Conservation (phyloP, 306 rosid genomes). For the Sindora glabra region DNA sequence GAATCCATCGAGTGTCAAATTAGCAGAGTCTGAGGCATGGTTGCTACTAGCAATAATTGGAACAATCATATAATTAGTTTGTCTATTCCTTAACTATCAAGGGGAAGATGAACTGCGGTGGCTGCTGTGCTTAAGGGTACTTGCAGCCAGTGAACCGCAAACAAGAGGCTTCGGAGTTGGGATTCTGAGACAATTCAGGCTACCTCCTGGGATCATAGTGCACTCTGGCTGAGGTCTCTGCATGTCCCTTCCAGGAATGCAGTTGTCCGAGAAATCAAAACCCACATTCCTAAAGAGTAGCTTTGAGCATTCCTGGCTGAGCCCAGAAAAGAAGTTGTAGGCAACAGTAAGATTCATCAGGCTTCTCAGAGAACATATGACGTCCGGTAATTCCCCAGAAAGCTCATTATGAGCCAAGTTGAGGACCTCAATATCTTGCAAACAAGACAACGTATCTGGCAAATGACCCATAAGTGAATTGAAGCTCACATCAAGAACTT, state of each 20-base stretch:
- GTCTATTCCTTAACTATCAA: slow-evolving; percentile 31
- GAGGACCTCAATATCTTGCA: slow-evolving; percentile 68
- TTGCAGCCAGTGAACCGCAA: slow-evolving; percentile 43
- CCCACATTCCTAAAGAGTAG: slow-evolving; percentile 58
- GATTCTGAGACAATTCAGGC: slow-evolving; percentile 71
- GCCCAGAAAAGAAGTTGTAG: slow-evolving; percentile 93
- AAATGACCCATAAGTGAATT: slow-evolving; percentile 81
- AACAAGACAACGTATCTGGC: slow-evolving; percentile 84
- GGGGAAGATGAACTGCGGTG: slow-evolving; percentile 35
- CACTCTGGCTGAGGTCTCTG: slow-evolving; percentile 92
- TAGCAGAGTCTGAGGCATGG: slow-evolving; percentile 17
- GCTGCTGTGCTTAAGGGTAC: no score
- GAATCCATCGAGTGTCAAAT: slow-evolving; percentile 32
- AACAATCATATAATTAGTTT: no score
- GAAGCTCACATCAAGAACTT: slow-evolving; percentile 82
- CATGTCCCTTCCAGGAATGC: slow-evolving; percentile 75
- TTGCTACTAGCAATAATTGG: slow-evolving; percentile 33
- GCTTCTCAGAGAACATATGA: slow-evolving; percentile 60
- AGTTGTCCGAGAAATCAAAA: slow-evolving; percentile 76
- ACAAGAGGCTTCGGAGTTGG: slow-evolving; percentile 67
- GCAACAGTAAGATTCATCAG: slow-evolving; percentile 75
- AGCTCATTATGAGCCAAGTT: slow-evolving; percentile 81
- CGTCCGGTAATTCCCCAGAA: slow-evolving; percentile 80
- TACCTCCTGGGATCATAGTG: slow-evolving; percentile 70
- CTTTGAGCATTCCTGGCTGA: slow-evolving; percentile 65